phyloP scores from a whole-genome alignment of 2,329 filamentous ascomycete species.

The Hymenoscyphus albidus region DNA sequence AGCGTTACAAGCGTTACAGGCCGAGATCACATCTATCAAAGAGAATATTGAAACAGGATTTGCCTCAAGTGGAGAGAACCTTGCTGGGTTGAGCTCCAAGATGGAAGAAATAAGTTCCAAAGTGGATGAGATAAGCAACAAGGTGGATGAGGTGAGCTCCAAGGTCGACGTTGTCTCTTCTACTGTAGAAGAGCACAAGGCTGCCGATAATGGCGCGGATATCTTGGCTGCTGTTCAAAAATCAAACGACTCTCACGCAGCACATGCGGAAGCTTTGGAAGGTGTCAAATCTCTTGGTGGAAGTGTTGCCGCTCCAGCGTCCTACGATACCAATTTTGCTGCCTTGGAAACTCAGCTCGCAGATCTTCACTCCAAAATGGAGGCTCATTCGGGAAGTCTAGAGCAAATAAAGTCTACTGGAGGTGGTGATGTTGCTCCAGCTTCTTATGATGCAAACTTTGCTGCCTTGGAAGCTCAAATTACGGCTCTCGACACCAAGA shows the following conservation, averaged over 20 bases:
- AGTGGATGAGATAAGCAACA: slow-evolving; percentile 22
- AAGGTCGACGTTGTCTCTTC: slow-evolving; percentile 27
- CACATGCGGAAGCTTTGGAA: slow-evolving; percentile 23
- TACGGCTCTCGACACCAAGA: slow-evolving; percentile 22
- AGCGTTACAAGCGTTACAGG: slow-evolving; percentile 11
- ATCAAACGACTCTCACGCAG: slow-evolving; percentile 28
- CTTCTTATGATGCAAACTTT: slow-evolving; percentile 12
- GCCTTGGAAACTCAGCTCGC: slow-evolving; percentile 23
- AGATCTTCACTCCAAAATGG: slow-evolving; percentile 23
- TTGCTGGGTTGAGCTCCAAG: slow-evolving; percentile 23
- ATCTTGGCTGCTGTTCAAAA: slow-evolving; percentile 29
- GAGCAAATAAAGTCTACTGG: slow-evolving; percentile 19
- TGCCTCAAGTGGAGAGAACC: slow-evolving; percentile 22
- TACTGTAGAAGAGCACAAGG: slow-evolving; percentile 23
- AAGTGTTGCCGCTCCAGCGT: background rate
- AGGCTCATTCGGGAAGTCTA: slow-evolving; percentile 20
- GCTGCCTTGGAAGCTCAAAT: slow-evolving; percentile 22
- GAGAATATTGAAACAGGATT: slow-evolving; percentile 25
- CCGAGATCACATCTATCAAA: slow-evolving; percentile 22
- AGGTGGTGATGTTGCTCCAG: slow-evolving; percentile 4
- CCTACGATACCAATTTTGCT: slow-evolving; percentile 13
- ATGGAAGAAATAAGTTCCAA: slow-evolving; percentile 25
- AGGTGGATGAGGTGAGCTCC: slow-evolving; percentile 19
- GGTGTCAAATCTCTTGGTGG: slow-evolving; percentile 11
- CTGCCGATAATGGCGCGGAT: slow-evolving; percentile 23